Evolutionary conservation across 768 basidiomycete species (phyloP), one percentile per base, ranked within the genome.

Genomic region (Leucogyrophana mollusca): DNA sequence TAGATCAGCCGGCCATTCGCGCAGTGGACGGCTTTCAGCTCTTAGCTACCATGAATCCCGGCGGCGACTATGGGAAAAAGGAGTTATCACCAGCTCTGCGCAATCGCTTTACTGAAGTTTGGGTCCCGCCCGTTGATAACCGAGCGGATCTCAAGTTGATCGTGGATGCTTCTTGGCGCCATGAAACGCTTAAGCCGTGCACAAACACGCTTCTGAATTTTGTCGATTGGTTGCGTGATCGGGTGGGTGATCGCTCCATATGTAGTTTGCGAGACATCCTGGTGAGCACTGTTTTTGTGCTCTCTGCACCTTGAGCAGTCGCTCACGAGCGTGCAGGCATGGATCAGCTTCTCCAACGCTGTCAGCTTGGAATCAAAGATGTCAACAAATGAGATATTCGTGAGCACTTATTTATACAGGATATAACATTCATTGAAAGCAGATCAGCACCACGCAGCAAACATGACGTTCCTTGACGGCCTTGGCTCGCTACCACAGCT

Each of bases 61-160:
- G 96, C 16, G 96, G 96, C 11, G 96, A 99, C 59, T 98, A 94
- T 57, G 96, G 96, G 18, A 99, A 99, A 74, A 99, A 98, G 62
- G 96, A 99, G 61, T 72, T 99, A 2, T 98, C 96, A 2, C 95
- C 94, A 24, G 96, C 96, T 0, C 73, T 99, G 32, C 83, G 96
- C 16, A 99, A 98, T 68, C 83, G 96, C 4, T 99, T 99, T 69
- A 99, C 96, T 3, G 96, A 99, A 64, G 95, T 99, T 24, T 99
- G 96, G 95, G 96, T 99, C 0, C 94, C 95, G 3, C 71, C 83
- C 14, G 79, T 97, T 23, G 82, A 89, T 46, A 74, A 82, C 49
- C 74, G 82, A 14, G 56, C 60, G 4, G 96, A 99, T 61, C 70
- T 95, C 6, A 73, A 81, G 49, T 74, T 89, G 56, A 95, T 99